Evolutionary conservation across 352 stramenopile species (phyloP), one percentile per base, ranked within the genome.

Genomic region (Pythium apleroticum): DNA sequence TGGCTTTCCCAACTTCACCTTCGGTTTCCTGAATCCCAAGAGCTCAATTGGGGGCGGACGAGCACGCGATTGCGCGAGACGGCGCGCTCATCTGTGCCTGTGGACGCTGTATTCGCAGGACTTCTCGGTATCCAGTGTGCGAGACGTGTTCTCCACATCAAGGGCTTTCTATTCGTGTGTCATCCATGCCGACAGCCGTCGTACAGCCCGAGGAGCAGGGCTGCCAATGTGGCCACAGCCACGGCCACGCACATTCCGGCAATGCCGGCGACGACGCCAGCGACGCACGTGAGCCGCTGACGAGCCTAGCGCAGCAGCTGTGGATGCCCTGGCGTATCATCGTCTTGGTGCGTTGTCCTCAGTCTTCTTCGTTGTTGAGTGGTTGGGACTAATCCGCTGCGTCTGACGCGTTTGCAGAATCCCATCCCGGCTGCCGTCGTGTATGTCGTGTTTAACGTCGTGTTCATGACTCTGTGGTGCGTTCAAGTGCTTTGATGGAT

Each of bases 251-350:
- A 20, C 55, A 64, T 37, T 12, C n/a, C 25, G 48, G 45, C 41
- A 49, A 48, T 33, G 39, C 17, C 2, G 45, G 17, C 14, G 45
- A 37, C 24, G n/a, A 56, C 12, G 49, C 52, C 14, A 35, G 45
- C 24, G 22, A n/a, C n/a, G 19, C 25, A 5, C 31, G 48, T 31
- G 20, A 41, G 55, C 30, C 67, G 35, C 24, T 60, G 1, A 31
- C 52, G n/a, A 30, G 57, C 14, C 63, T 92, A 17, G 84, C 80
- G 28, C 59, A 81, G 50, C 78, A 93, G 71, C 61, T 93, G 50
- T 93, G 85, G 85, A 74, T 88, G 59, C 85, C 85, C 20, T 93
- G 71, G 66, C 79, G 81, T 3, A 52, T 89, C 24, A 59, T 91
- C 43, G 81, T 78, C 0, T 61, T 88, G 68, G 84, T 93, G 68